Percentiles rank a stretch among this genome's conserved stretches.
These are phyloP conservation scores for Phytopythium aichiense DNA, from an alignment of 352 stramenopile genomes.

Conservation along the genomic window DNA sequence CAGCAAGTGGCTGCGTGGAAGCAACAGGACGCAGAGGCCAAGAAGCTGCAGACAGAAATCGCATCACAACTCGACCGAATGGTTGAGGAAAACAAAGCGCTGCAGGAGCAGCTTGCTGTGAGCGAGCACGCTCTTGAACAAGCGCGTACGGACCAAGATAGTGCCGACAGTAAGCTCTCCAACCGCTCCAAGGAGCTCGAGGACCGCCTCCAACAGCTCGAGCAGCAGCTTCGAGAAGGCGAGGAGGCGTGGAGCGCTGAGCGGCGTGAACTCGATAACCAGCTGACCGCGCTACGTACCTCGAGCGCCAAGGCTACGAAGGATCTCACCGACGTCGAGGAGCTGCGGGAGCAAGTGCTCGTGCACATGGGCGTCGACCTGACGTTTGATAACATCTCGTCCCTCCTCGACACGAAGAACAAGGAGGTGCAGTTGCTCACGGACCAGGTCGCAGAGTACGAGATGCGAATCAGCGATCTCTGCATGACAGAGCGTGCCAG, in stretches of 20 bases:
- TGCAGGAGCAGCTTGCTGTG: background rate
- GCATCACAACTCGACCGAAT: conserved; percentile 48
- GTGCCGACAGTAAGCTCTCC: background rate
- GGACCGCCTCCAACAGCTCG: conserved; percentile 7
- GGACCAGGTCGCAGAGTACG: conserved; percentile 16
- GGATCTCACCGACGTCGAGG: conserved; percentile 28
- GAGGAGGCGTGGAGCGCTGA: conserved; percentile 7
- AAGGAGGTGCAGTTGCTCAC: conserved; percentile 41
- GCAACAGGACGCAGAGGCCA: conserved; percentile 55
- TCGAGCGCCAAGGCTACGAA: conserved; percentile 14
- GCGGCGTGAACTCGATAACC: conserved; percentile 2
- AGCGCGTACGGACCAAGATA: background rate
- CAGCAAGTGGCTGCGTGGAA: conserved; percentile 33
- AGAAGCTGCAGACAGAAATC: conserved; percentile 52
- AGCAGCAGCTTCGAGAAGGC: conserved; percentile 11
- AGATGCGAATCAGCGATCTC: conserved; percentile 6
- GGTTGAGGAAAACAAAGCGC: conserved; percentile 1
- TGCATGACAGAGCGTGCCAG: background rate
- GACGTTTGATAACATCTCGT: conserved; percentile 40
- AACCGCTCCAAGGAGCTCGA: conserved; percentile 13
- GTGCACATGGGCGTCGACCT: conserved; percentile 32
- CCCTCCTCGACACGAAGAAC: conserved; percentile 43
- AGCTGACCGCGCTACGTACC: conserved; percentile 21
- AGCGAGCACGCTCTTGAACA: background rate
- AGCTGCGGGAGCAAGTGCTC: conserved; percentile 38